Evolutionary conservation across 257 asterid genomes (phyloP), one percentile per base, ranked within the genome.

Genomic region (Mitragyna speciosa): DNA sequence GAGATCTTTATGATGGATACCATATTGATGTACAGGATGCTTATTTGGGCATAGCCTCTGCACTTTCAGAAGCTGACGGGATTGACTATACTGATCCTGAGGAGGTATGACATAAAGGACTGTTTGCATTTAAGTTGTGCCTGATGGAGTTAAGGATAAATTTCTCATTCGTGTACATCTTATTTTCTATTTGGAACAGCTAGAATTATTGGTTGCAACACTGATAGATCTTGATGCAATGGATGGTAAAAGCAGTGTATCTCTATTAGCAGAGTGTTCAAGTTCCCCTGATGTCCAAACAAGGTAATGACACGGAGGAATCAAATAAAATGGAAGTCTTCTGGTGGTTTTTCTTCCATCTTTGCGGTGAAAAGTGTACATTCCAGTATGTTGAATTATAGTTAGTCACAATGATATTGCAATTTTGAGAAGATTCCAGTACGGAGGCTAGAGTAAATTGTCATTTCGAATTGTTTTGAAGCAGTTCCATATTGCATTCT

Each of bases 11-110:
- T 73, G 70, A 61, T 45, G 54, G 69, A 28, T 79, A 36, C 4
- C 41, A 36, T 36, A 36, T 36, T 36, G 41, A 36, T 36, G n/a
- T 39, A 30, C 91, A 95, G 98, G 99, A 93, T 84, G 97, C 98
- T 73, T 95, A 90, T 81, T 82, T 85, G 93, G 88, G 89, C 84
- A 93, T 95, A 72, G 99, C 98, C 59, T 85, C 94, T 72, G 98
- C 97, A 79, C 95, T 93, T 56, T 95, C 99, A 24, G 97, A 93
- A 88, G 99, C 96, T 54, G 98, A 92, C 88, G 98, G 97, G 78
- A 81, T 95, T 47, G 98, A 95, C 89, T 95, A 92, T 77, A 89
- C 97, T 56, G 97, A 95, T 84, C 94, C 98, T 7, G 99, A 95
- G 86, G 99, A 95, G 99, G 99, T 95, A 72, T 30, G 76, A 52